Percentiles rank a stretch among this genome's conserved stretches.
Evolutionary conservation across 257 asterid genomes (phyloP).

Genomic region (Solanum chilense): DNA sequence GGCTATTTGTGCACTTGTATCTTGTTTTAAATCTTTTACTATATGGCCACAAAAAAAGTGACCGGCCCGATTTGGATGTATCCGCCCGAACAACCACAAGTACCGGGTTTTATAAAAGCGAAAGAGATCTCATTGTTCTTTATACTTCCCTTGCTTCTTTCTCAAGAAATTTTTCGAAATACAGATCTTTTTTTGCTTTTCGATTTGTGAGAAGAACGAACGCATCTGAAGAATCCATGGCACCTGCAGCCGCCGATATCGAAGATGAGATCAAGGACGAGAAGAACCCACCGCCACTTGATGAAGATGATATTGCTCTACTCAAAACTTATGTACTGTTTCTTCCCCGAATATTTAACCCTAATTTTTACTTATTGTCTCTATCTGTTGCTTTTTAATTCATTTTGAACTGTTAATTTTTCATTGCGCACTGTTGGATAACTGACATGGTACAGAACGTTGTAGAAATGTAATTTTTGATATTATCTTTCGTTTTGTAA

Average conservation of each 20-base stretch:
- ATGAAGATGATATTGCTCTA: slow-evolving; percentile 90
- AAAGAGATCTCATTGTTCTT: background rate
- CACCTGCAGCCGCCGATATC: slow-evolving; percentile 27
- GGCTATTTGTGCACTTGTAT: background rate
- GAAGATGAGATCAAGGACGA: slow-evolving; percentile 91
- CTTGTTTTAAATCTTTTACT: background rate
- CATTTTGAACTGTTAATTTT: background rate
- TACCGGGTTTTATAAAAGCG: background rate
- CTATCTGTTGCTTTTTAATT: background rate
- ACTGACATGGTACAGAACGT: background rate
- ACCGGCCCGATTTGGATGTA: background rate
- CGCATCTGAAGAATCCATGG: slow-evolving; percentile 7
- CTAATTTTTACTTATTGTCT: background rate
- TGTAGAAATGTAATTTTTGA: background rate
- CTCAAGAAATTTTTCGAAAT: background rate
- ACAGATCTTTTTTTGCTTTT: background rate
- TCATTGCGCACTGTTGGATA: background rate
- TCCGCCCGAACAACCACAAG: background rate
- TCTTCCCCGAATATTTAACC: slow-evolving; percentile 5
- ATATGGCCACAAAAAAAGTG: background rate
- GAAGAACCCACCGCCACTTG: slow-evolving; percentile 86
- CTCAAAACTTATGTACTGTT: slow-evolving; percentile 65
- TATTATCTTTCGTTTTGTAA: background rate
- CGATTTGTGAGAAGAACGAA: background rate
- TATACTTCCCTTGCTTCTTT: background rate